Conservation (phyloP, 2,329 filamentous ascomycete genomes). For the Verticillium nubilum region DNA sequence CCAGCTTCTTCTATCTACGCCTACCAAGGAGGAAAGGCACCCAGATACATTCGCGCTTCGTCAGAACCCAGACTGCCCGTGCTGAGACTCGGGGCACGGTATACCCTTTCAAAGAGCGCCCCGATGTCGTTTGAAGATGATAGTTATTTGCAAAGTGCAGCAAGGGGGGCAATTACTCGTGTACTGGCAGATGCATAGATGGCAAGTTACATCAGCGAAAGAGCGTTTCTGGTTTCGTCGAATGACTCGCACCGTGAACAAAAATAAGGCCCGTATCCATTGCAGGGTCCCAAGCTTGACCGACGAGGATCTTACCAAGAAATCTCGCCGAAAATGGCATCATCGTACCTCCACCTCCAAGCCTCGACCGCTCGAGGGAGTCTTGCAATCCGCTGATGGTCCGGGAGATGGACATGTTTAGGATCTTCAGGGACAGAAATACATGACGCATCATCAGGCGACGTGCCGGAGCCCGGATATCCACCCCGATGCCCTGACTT, state of each 20-base stretch:
- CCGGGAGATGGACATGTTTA: background rate
- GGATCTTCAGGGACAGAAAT: background rate
- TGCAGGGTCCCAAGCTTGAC: background rate
- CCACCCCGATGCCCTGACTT: background rate
- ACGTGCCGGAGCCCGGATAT: background rate
- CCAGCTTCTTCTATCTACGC: too few species aligned
- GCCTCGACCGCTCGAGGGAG: background rate
- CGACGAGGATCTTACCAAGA: background rate
- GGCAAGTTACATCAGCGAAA: background rate
- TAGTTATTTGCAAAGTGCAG: background rate
- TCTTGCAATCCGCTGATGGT: background rate
- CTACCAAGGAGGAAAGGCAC: too few species aligned
- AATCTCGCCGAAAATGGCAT: conserved; percentile 1
- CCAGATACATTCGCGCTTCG: too few species aligned
- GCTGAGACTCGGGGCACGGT: too few species aligned
- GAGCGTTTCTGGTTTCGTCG: background rate
- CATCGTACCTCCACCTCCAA: background rate
- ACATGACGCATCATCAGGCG: background rate
- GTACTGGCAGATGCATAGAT: background rate
- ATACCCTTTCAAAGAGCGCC: background rate
- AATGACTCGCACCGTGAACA: background rate
- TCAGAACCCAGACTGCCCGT: too few species aligned
- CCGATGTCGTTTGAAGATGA: background rate
- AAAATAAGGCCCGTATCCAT: background rate
- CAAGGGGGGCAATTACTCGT: background rate